Conservation (phyloP, 495 filamentous ascomycete species). For the Talaromyces ruber region DNA sequence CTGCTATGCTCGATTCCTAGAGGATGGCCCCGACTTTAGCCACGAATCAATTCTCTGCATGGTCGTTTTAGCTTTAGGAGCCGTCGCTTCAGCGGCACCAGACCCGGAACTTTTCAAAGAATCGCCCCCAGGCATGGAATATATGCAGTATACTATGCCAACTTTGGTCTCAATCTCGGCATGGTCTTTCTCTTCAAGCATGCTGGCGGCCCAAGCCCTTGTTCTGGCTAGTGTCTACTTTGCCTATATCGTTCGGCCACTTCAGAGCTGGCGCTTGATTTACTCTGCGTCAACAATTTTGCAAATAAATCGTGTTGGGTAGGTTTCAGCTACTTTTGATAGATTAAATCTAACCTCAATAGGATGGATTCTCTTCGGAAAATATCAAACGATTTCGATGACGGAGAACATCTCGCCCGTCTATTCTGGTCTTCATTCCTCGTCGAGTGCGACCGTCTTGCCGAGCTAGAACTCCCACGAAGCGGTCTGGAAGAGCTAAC, state of each 20-base stretch:
- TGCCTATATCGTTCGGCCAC: constrained; percentile 23
- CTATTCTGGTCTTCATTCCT: constrained; percentile 29
- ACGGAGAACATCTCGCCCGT: constrained; percentile 19
- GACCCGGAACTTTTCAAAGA: constrained; percentile 8
- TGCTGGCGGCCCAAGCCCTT: constrained; percentile 20
- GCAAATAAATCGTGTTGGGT: constrained; percentile 20
- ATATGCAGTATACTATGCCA: constrained; percentile 24
- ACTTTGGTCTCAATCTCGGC: constrained; percentile 19
- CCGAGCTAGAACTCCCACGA: constrained; percentile 23
- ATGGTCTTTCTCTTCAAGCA: constrained; percentile 22
- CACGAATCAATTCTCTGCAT: constrained; percentile 23
- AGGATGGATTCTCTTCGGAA: background rate
- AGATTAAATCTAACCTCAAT: background rate
- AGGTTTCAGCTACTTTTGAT: background rate
- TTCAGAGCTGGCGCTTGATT: constrained; percentile 26
- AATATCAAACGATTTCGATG: constrained; percentile 3
- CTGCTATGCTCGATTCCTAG: constrained; percentile 17
- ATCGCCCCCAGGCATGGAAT: constrained; percentile 14
- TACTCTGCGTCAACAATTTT: constrained; percentile 20
- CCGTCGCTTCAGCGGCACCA: constrained; percentile 13
- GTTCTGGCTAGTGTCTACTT: constrained; percentile 27
- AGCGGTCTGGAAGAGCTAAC: constrained; percentile 25
- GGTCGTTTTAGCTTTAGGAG: constrained; percentile 25
- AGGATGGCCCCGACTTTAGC: constrained; percentile 15
- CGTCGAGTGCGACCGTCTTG: constrained; percentile 26